phyloP scores from a whole-genome alignment of 2,329 filamentous ascomycete genomes.

The Ophidiomyces ophidiicola region DNA sequence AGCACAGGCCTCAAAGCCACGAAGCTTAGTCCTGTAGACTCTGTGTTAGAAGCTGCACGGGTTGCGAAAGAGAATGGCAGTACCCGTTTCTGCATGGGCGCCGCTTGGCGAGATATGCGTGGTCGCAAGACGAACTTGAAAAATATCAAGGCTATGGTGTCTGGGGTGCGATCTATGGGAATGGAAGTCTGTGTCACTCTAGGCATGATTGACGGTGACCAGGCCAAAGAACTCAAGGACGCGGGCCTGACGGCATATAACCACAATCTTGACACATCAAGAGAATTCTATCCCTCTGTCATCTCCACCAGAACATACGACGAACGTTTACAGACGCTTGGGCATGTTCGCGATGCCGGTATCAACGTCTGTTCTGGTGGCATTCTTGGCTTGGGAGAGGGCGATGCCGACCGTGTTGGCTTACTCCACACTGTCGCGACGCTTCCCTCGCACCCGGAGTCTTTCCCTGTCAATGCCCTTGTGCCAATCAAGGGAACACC shows the following conservation, averaged over 20 bases:
- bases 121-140: slow-evolving; percentile 71
- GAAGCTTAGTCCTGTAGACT: slow-evolving; percentile 66
- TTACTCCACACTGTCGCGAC: slow-evolving; percentile 72
- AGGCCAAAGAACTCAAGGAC: slow-evolving; percentile 69
- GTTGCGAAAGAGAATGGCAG: slow-evolving; percentile 71
- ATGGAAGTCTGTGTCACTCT: slow-evolving; percentile 93
- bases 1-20: slow-evolving; percentile 64
- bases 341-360: slow-evolving; percentile 69
- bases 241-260: slow-evolving; percentile 86
- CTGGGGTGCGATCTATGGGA: slow-evolving; percentile 63
- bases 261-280: slow-evolving; percentile 82
- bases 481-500: slow-evolving; percentile 87
- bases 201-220: slow-evolving; percentile 74
- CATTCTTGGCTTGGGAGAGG: slow-evolving; percentile 75
- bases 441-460: slow-evolving; percentile 71
- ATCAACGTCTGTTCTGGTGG: slow-evolving; percentile 85
- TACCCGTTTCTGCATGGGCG: slow-evolving; percentile 90
- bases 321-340: slow-evolving; percentile 67
- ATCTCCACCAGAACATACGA: slow-evolving; percentile 82
- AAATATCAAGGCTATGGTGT: slow-evolving; percentile 78
- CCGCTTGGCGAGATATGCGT: slow-evolving; percentile 88
- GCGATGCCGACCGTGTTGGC: slow-evolving; percentile 64
- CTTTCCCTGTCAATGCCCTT: slow-evolving; percentile 80
- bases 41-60: slow-evolving; percentile 65
- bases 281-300: slow-evolving; percentile 76